Conservation (phyloP, 192 early-diverging fungal species). For the Linderina pennispora region DNA sequence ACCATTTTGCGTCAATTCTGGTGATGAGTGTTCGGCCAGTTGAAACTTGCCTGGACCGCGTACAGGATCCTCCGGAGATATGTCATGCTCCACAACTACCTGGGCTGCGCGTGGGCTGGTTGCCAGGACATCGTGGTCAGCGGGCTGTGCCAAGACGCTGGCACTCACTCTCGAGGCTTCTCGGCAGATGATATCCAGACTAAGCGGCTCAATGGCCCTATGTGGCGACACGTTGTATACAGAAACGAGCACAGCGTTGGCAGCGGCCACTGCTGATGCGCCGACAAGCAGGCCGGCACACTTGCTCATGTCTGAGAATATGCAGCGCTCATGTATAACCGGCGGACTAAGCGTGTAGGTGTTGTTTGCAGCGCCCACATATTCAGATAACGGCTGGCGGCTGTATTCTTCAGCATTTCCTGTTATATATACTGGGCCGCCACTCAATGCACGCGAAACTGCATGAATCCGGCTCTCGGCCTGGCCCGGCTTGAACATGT, state of each 20-base stretch:
- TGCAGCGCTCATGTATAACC: constrained; percentile 7
- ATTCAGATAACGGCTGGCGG: background rate
- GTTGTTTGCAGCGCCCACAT: background rate
- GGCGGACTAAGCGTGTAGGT: constrained; percentile 1
- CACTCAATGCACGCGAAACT: constrained; percentile 43
- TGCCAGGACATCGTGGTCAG: no score
- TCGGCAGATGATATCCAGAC: no score
- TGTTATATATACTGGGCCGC: constrained; percentile 54
- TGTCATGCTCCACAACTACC: no score
- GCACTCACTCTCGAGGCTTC: no score
- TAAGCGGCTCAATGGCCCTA: no score
- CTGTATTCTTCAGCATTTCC: constrained; percentile 17
- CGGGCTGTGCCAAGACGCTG: no score
- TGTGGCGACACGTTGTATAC: constrained; percentile 20
- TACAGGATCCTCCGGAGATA: no score
- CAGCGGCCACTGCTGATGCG: constrained; percentile 2
- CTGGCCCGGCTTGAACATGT: constrained; percentile 52
- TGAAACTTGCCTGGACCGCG: constrained; percentile 26
- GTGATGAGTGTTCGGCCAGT: constrained; percentile 4
- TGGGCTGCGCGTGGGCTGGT: no score
- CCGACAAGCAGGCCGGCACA: constrained; percentile 5
- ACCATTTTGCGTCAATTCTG: background rate
- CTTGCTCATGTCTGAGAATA: constrained; percentile 28
- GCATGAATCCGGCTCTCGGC: constrained; percentile 47
- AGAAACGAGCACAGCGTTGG: constrained; percentile 4